Conservation (phyloP, 106 monocot genomes). For the Dioscorea zingiberensis region DNA sequence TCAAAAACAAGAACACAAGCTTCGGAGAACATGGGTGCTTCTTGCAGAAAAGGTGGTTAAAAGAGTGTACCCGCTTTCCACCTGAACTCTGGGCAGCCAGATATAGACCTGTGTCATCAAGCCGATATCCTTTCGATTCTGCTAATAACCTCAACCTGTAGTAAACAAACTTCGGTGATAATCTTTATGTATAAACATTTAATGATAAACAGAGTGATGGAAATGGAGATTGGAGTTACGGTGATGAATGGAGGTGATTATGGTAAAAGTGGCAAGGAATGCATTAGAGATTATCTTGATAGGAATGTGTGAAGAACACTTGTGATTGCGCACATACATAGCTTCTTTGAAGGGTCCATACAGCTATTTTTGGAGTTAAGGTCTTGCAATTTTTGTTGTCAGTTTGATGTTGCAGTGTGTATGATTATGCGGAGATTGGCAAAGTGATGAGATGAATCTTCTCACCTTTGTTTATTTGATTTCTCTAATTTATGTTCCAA, state of each 20-base stretch:
- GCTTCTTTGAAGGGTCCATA: too few relatives aligned
- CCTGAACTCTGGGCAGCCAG: conserved; percentile 49
- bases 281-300: not conserved
- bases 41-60: not conserved
- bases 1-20: not conserved
- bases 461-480: too few relatives aligned
- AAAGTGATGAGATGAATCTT: too few relatives aligned
- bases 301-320: not conserved
- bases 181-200: not conserved
- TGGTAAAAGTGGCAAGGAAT: not conserved
- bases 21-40: not conserved
- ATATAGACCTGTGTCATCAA: conserved; percentile 91
- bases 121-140: conserved; percentile 89
- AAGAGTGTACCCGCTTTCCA: conserved; percentile 42
- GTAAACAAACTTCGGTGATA: not conserved
- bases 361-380: too few relatives aligned
- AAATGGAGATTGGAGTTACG: not conserved
- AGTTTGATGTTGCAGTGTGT: too few relatives aligned
- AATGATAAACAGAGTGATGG: not conserved
- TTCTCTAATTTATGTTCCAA: too few relatives aligned
- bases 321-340: too few relatives aligned
- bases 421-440: too few relatives aligned
- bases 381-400: too few relatives aligned
- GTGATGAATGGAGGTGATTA: not conserved
- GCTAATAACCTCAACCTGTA: conserved; percentile 87